Evolutionary conservation across 140 eudicot genomes (phyloP).

Genomic region (Stevia rebaudiana): DNA sequence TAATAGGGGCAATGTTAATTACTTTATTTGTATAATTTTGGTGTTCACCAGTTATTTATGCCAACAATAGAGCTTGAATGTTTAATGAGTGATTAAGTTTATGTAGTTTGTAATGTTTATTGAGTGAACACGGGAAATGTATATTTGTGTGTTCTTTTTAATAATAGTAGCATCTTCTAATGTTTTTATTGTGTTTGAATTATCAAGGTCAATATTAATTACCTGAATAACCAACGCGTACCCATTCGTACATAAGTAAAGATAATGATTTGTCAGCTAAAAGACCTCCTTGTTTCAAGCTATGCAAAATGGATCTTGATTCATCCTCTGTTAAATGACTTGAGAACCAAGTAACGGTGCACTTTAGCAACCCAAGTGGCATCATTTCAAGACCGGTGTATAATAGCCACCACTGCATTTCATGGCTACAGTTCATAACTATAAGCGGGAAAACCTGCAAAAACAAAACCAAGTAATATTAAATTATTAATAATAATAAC

Average conservation of each 20-base stretch:
- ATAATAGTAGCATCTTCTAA: too few relatives aligned
- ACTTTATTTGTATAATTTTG: too few relatives aligned
- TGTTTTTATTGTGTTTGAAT: too few relatives aligned
- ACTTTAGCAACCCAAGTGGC: slow-evolving; percentile 90
- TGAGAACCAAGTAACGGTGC: slow-evolving; percentile 75
- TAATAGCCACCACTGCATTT: slow-evolving; percentile 58
- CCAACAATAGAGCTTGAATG: too few relatives aligned
- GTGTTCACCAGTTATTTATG: too few relatives aligned
- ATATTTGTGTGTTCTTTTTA: too few relatives aligned
- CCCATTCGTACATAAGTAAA: slow-evolving; percentile 67
- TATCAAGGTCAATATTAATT: too few relatives aligned
- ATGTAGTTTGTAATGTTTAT: too few relatives aligned
- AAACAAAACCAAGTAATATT: slow-evolving; percentile 19
- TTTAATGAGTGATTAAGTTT: too few relatives aligned
- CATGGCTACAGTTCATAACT: slow-evolving; percentile 46
- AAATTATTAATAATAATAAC: too few relatives aligned
- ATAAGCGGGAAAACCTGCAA: slow-evolving; percentile 72
- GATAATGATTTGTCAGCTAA: slow-evolving; percentile 40
- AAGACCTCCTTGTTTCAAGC: slow-evolving; percentile 43
- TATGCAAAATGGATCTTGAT: slow-evolving; percentile 45
- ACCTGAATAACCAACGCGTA: slow-evolving; percentile 67
- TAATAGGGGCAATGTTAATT: too few relatives aligned
- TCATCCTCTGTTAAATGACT: slow-evolving; percentile 63
- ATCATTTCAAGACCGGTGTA: slow-evolving; percentile 55
- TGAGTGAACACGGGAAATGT: too few relatives aligned